phyloP scores from a whole-genome alignment of 768 basidiomycete species.

The Pleurotus salmoneostramineus region DNA sequence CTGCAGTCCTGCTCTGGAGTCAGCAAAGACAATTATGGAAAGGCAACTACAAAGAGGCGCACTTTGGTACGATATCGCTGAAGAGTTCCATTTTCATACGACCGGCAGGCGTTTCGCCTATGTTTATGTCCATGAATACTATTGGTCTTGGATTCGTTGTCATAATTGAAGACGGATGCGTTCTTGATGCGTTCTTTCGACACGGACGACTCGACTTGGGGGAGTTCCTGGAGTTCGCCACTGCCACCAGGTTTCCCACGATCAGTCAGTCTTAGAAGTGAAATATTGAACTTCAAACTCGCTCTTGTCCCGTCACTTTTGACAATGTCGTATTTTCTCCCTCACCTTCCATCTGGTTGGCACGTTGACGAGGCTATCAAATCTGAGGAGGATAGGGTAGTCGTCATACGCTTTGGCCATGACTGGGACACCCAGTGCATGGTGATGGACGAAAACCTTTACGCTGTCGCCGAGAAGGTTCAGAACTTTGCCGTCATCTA shows the following conservation, averaged over 20 bases:
- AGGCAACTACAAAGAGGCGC: slow-evolving; percentile 17
- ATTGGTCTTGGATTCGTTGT: slow-evolving; percentile 58
- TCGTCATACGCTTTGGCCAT: slow-evolving; percentile 92
- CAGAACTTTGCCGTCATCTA: slow-evolving; percentile 99
- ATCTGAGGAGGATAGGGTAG: slow-evolving; percentile 94
- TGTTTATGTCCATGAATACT: slow-evolving; percentile 96
- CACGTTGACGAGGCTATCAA: slow-evolving; percentile 99
- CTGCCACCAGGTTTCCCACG: no score
- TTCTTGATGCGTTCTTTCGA: no score
- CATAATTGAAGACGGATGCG: background rate
- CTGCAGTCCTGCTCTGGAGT: slow-evolving; percentile 68
- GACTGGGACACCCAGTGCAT: slow-evolving; percentile 95
- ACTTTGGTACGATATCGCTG: slow-evolving; percentile 95
- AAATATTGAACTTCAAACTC: background rate
- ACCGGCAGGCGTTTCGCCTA: slow-evolving; percentile 95
- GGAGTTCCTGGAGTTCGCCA: no score
- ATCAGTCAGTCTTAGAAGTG: no score
- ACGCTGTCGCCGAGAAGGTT: slow-evolving; percentile 89
- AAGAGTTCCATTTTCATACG: slow-evolving; percentile 97
- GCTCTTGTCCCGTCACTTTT: background rate
- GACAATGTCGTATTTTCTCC: slow-evolving; percentile 86
- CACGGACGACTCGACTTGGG: no score
- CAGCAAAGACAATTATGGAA: background rate
- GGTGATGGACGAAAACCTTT: slow-evolving; percentile 98
- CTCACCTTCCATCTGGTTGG: slow-evolving; percentile 90